Evolutionary conservation across 192 early-diverging fungal genomes (phyloP), one percentile per base, ranked within the genome.

Genomic region (Geranomyces variabilis): DNA sequence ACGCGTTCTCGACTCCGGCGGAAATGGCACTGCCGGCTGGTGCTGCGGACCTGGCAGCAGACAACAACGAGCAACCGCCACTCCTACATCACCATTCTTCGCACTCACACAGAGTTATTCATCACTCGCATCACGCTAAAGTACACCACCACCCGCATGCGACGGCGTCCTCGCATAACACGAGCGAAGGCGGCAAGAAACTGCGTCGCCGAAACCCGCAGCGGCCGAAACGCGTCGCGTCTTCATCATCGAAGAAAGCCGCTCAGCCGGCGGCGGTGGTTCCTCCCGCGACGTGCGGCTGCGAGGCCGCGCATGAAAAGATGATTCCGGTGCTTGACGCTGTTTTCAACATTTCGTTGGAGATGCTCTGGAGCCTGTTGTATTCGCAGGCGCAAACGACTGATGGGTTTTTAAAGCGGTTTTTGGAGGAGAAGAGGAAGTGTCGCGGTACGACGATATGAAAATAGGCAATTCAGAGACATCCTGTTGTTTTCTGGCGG

Each of bases 321-420:
- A 41, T 73, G 57, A 79, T 60, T 41, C 63, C 47, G 6, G 47
- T 79, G 21, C 47, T 73, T 6, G 67, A 64, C 0, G 53, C 67
- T 7, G 75, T 47, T 5, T 76, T 76, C 41, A 3, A n/a, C 3
- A 31, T 48, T 10, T 47, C 72, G 28, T 28, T 74, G 6, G 12
- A 36, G 0, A 21, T n/a, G 41, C 44, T 74, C 14, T 74, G 72
- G 72, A 12, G 17, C 22, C 22, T 74, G 1, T 28, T 74, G 31
- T 74, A 67, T 59, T 31, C 55, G 64, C 60, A 67, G 60, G 14
- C 21, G 14, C 5, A 33, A 17, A 61, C 34, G 31, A 61, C 21
- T 9, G 57, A 44, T 30, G 58, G 58, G 19, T 57, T 70, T 61
- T 61, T 70, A 19, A 19, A 44, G 21, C 17, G 44, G n/a, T 70